These are phyloP conservation scores for Apostasia shenzhenica DNA, from an alignment of 106 monocot genomes.

Conservation along the genomic window DNA sequence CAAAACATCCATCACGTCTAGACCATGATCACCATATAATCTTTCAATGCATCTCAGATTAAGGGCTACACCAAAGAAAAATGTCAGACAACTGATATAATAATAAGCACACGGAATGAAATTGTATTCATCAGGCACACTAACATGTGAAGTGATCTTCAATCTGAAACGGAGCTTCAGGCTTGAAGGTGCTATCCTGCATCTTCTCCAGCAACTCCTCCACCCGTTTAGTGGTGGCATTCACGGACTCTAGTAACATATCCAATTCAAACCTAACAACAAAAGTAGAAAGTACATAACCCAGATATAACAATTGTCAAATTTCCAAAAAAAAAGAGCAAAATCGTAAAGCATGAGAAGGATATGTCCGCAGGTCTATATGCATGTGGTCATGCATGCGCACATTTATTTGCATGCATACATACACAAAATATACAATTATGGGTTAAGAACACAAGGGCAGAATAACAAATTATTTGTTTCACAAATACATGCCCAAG, in stretches of 20 bases:
- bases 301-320: neutral
- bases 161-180: constrained; percentile 55
- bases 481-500: no score
- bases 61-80: constrained; percentile 34
- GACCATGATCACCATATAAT: constrained; percentile 95
- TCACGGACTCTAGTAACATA: constrained; percentile 89
- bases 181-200: constrained; percentile 72
- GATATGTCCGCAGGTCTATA: no score
- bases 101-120: neutral
- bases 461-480: no score
- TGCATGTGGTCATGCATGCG: no score
- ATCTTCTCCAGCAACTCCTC: constrained; percentile 84
- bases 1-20: constrained; percentile 91
- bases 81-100: constrained; percentile 1
- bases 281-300: neutral
- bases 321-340: neutral
- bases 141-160: constrained; percentile 83
- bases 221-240: constrained; percentile 62
- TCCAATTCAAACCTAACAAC: constrained; percentile 83
- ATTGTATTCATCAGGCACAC: constrained; percentile 12
- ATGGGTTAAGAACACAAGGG: no score
- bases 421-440: no score
- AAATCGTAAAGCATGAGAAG: no score
- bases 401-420: no score
- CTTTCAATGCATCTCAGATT: constrained; percentile 93